These are phyloP conservation scores for Thermothelomyces thermophilus DNA, from an alignment of 2,329 filamentous ascomycete genomes.

Conservation along the genomic window DNA sequence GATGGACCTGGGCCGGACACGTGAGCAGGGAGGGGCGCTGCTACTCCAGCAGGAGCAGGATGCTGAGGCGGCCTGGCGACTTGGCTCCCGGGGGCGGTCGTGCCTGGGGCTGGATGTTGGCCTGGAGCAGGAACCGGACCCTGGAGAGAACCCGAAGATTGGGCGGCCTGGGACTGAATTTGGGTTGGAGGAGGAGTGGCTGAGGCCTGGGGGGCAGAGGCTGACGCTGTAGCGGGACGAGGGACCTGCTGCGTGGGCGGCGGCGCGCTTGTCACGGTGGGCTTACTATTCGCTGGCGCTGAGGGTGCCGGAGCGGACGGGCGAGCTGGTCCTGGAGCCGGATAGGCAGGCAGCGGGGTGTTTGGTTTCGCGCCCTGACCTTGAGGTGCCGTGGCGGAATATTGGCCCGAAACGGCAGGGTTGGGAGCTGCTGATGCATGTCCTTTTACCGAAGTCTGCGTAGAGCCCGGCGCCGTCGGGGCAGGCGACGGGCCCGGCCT, in stretches of 20 bases:
- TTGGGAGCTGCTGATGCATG: neutral
- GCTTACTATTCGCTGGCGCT: neutral
- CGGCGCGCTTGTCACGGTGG: neutral
- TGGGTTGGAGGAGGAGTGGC: neutral
- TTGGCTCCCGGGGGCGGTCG: neutral
- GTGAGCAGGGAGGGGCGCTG: neutral
- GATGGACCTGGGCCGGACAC: neutral
- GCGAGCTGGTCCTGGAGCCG: neutral
- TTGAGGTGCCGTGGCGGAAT: neutral
- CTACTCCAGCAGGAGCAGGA: neutral
- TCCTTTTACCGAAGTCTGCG: neutral
- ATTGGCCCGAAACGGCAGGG: neutral
- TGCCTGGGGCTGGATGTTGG: neutral
- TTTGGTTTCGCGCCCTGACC: neutral
- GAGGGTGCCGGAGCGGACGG: neutral
- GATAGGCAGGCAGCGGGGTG: neutral
- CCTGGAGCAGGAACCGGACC: neutral
- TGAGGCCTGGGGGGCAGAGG: neutral
- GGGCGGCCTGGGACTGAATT: neutral
- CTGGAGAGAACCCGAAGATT: neutral
- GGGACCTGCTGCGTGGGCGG: constrained; percentile 1
- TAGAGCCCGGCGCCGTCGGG: neutral
- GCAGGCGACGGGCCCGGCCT: neutral
- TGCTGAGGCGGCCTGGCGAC: neutral
- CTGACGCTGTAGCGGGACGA: neutral